Base-by-base conservation (phyloP, 176 grass and related monocot genomes). In the Lolium multiflorum region DNA sequence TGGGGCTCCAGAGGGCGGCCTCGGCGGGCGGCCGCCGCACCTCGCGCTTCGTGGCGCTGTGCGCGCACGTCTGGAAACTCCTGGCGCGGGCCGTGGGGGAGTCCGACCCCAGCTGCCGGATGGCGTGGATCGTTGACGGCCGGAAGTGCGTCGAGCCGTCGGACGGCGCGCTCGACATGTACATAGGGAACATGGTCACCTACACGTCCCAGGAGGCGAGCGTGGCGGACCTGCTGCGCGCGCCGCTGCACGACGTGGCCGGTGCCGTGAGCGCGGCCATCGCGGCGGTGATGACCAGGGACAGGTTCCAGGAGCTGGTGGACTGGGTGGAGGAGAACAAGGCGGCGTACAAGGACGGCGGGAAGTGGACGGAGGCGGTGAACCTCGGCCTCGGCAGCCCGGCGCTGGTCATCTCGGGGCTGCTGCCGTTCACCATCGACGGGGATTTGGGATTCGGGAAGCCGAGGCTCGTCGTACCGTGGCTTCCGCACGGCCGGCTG, bases 291-390 rank as follows among this genome's bases (percentile, higher is more conserved):
- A 61, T 55, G 86, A 78, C 25, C 0, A 50, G 77, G 84, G 88
- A 74, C 38, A 60, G 85, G 82, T 97, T 97, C 58, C 85, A 89
- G 87, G 77, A 97, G 70, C 87, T 97, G 41, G 83, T 86, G 87
- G 94, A 94, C 71, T 97, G 92, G 94, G 91, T 97, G 90, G 92
- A 94, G 78, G 88, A 38, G n/a, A 83, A 81, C 46, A 97, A 97
- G 17, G 35, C 59, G 13, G 77, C 85, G 57, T 90, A 83, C 80
- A 87, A 49, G 74, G 84, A 87, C 31, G 89, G 89, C 4, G 94
- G 92, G n/a, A 97, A 94, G 90, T 94, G 94, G 92, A 93, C 90
- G 41, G 88, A 97, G 89, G 81, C 62, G 20, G 88, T 97, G 75
- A 89, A 91, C 12, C 55, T 97, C 1, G 94, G 94, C 26, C 79